phyloP scores from a whole-genome alignment of 257 asterid species.

The Paraleonurus japonicus region DNA sequence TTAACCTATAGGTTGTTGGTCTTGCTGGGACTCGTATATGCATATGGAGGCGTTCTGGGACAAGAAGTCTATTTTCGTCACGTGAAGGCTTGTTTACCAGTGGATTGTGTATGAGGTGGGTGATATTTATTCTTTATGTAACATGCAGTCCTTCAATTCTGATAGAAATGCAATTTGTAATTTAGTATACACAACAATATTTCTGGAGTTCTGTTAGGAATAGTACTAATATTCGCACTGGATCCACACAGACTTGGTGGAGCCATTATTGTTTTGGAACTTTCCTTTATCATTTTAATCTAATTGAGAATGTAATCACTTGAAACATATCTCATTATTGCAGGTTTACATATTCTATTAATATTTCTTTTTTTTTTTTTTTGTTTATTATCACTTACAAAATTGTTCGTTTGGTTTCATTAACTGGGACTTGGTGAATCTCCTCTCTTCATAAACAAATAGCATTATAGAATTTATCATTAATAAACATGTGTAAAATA shows the following conservation, averaged over 20 bases:
- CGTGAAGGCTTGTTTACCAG: conserved; percentile 81
- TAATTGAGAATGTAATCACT: background rate
- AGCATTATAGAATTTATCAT: background rate
- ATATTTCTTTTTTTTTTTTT: background rate
- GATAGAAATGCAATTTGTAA: background rate
- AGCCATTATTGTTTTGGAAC: conserved; percentile 6
- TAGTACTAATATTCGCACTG: conserved; percentile 1
- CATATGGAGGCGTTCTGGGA: conserved; percentile 85
- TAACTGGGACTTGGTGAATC: conserved; percentile 17
- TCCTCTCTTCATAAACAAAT: background rate
- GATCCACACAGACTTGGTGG: conserved; percentile 5
- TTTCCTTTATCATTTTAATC: background rate
- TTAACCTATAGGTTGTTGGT: conserved; percentile 73
- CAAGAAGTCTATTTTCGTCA: conserved; percentile 69
- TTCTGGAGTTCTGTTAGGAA: conserved; percentile 9
- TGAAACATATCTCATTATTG: background rate
- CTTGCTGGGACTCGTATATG: conserved; percentile 85
- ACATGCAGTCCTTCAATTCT: conserved; percentile 17
- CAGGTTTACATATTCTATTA: background rate
- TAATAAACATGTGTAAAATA: background rate
- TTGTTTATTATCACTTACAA: background rate
- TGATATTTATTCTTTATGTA: conserved; percentile 18
- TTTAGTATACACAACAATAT: background rate
- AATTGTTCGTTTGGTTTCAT: background rate
- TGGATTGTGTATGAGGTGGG: conserved; percentile 92